Percentiles rank a stretch among this genome's conserved stretches.
phyloP scores from a whole-genome alignment of 768 basidiomycete genomes.

The Boletus tylopilopsis region DNA sequence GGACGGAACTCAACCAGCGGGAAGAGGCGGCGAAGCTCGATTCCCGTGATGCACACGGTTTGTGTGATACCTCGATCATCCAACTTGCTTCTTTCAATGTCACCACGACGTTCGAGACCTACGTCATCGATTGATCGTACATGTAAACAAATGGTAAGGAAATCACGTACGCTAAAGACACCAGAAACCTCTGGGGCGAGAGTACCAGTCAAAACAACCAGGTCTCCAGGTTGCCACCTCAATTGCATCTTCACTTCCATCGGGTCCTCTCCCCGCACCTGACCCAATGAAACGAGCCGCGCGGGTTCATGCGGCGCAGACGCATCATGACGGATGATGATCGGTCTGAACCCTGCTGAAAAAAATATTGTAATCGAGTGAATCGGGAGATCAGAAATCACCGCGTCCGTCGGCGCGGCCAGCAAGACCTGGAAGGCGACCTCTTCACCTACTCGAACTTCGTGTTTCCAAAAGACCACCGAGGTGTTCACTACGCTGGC shows the following conservation, averaged over 20 bases:
- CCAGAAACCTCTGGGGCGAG: constrained; percentile 49
- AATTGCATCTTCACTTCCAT: constrained; percentile 40
- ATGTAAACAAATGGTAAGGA: not conserved
- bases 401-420: constrained; percentile 44
- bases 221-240: constrained; percentile 53
- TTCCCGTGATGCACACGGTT: constrained; percentile 37
- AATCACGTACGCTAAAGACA: constrained; percentile 48
- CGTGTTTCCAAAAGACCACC: constrained; percentile 67
- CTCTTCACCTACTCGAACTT: constrained; percentile 55
- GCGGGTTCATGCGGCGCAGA: constrained; percentile 12
- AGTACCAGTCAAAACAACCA: constrained; percentile 58
- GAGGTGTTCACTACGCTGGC: constrained; percentile 59
- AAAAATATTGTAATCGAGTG: constrained; percentile 58
- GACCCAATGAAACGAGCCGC: constrained; percentile 38
- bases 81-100: constrained; percentile 59
- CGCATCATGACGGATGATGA: constrained; percentile 47
- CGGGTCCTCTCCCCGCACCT: constrained; percentile 38
- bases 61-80: constrained; percentile 61
- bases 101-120: constrained; percentile 45
- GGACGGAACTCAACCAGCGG: constrained; percentile 57
- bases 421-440: constrained; percentile 76
- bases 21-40: constrained; percentile 30
- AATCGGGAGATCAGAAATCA: constrained; percentile 59
- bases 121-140: constrained; percentile 1
- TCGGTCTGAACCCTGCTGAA: constrained; percentile 42